Evolutionary conservation across 192 early-diverging fungal species (phyloP).

Genomic region (Pilobolus umbonatus): DNA sequence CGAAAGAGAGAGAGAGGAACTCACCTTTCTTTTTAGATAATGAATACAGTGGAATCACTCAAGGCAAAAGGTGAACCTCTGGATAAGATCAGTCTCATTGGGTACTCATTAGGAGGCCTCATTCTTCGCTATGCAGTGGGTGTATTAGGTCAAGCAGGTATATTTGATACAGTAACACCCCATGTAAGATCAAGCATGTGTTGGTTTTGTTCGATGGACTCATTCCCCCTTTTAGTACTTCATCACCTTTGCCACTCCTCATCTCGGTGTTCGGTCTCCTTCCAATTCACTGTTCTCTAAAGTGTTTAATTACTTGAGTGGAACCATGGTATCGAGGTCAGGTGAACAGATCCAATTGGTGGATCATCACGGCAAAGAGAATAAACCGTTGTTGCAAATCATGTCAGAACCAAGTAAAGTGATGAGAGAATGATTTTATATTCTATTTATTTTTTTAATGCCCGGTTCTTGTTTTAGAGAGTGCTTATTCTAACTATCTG

Average conservation of each 20-base stretch:
- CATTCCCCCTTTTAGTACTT: too few relatives aligned
- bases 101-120: constrained; percentile 57
- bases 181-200: constrained; percentile 34
- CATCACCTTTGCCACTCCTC: constrained; percentile 56
- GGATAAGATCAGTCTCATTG: constrained; percentile 37
- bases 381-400: constrained; percentile 33
- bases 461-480: not conserved
- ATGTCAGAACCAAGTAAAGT: constrained; percentile 39
- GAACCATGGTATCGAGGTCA: constrained; percentile 41
- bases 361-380: constrained; percentile 27
- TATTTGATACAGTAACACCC: constrained; percentile 45
- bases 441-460: not conserved
- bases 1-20: not conserved
- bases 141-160: constrained; percentile 37
- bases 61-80: constrained; percentile 21
- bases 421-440: constrained; percentile 30
- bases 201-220: too few relatives aligned
- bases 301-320: constrained; percentile 38
- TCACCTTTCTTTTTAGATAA: not conserved
- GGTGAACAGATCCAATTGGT: constrained; percentile 49
- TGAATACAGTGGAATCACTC: not conserved
- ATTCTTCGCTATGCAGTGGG: constrained; percentile 50
- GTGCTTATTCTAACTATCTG: constrained; percentile 33
- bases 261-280: constrained; percentile 44
- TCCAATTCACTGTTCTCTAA: constrained; percentile 14